Evolutionary conservation across 768 basidiomycete genomes (phyloP), one percentile per base, ranked within the genome.

Genomic region (Hygrophorus pudorinus): DNA sequence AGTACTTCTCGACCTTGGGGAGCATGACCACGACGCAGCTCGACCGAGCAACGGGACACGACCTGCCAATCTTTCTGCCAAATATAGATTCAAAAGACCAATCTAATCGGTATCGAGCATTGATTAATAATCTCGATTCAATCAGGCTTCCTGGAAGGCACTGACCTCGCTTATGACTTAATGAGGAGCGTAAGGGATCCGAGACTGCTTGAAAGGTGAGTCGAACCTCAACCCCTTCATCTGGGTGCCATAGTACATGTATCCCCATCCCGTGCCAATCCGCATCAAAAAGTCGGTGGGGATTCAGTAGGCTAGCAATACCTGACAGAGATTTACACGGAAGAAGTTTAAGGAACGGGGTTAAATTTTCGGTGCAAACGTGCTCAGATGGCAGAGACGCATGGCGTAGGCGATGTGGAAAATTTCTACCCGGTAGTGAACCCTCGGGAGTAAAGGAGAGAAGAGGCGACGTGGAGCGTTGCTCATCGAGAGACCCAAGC

Each of bases 341-440:
- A 1, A 98, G 67, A 8, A 97, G 78, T 58, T 94, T 91, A 46
- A 97, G 72, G 65, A 98, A 96, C 0, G 96, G 94, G 0, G 94
- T 97, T 7, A 98, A 67, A 56, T 97, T 97, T 58, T 98, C 96
- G 4, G 94, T 98, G 58, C 94, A 99, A n/a, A 97, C 85, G 52
- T 81, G 71, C 57, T 93, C 88, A 2, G 81, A 86, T 5, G 85
- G 84, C 14, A 85, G 72, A 6, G 77, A 76, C 1, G 85, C 87
- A 53, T 92, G 82, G 47, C 81, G 79, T 18, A 90, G 68, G 36
- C 70, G 65, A 46, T 85, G 74, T 11, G 67, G 63, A 8, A 59
- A 50, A 21, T 66, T 61, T 61, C 70, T 69, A 38, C 63, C 58
- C 0, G 76, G 76, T 2, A 81, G 60, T 9, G 66, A 62, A 21